phyloP scores from a whole-genome alignment of 257 asterid species.

The Solanum chilense region DNA sequence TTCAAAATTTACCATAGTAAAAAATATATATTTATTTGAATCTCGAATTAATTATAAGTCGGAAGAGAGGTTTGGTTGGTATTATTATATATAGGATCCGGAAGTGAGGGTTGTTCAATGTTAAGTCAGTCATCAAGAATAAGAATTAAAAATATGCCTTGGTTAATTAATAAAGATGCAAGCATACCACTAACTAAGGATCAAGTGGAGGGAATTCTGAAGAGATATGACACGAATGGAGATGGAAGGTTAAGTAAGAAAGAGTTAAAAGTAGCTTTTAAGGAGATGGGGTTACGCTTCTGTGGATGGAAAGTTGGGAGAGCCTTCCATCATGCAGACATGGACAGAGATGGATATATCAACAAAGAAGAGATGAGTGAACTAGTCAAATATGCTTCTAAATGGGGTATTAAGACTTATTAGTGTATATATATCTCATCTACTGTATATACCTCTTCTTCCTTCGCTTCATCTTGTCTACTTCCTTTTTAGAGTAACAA shows the following conservation, averaged over 20 bases:
- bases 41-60: too few relatives aligned
- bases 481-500: neutral
- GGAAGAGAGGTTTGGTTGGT: neutral
- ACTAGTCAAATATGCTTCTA: neutral
- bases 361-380: neutral
- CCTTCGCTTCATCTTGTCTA: neutral
- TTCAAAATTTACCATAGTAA: too few relatives aligned
- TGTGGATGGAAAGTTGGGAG: conserved; percentile 5
- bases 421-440: neutral
- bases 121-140: neutral
- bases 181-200: neutral
- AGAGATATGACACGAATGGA: conserved; percentile 7
- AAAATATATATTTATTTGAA: too few relatives aligned
- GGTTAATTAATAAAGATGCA: neutral
- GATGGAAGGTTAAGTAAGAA: conserved; percentile 2
- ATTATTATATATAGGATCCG: neutral
- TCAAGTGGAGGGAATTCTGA: neutral
- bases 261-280: neutral
- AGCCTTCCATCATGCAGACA: neutral
- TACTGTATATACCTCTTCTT: neutral
- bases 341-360: conserved; percentile 3
- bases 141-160: neutral
- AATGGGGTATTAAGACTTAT: neutral
- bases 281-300: neutral
- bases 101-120: neutral